Evolutionary conservation across 192 early-diverging fungal genomes (phyloP), one percentile per base, ranked within the genome.

Genomic region (Coemansia sp.): DNA sequence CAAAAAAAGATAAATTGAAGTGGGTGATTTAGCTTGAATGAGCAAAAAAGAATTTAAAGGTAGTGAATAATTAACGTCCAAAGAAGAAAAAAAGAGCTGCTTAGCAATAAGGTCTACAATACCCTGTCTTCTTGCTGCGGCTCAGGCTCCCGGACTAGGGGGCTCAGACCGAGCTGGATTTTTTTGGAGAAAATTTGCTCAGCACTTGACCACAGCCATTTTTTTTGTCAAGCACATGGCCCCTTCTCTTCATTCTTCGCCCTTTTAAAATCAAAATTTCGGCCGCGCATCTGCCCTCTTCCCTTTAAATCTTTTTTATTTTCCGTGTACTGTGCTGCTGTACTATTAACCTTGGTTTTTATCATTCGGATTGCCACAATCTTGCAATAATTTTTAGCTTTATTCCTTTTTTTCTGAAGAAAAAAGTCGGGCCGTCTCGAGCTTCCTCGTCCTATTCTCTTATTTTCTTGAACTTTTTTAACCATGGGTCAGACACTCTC

Each of bases 401-500:
- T 16, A 47, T 61, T 40, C 52, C 34, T 69, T 67, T 63, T 57
- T 22, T 36, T 60, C 40, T 33, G 11, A 13, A 61, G 24, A 20
- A 60, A 33, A 41, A 31, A 15, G 27, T 24, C 55, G 55, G 27
- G 27, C 38, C 50, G 36, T 31, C 38, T 24, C 68, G 31, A 33
- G 34, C 53, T 34, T 64, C 49, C 40, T 55, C 39, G 67, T 65
- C 39, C 57, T 40, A 64, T 24, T 65, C 27, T 27, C 27, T 47
- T 36, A 36, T 31, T 38, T 29, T 58, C 24, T 38, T 22, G 41
- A 44, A 10, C 57, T 68, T 69, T 60, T 68, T 69, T 60, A 61
- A 88, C 61, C 69, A 98, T 98, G 97, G 97, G 97, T 72, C 97
- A 98, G 84, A 97, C 94, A 69, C 91, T 98, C 62, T 95, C 94